A percentile compares a stretch with the other conserved stretches of the same genome.
These are phyloP conservation scores for Tolypocladium album DNA, from an alignment of 2,329 filamentous ascomycete species.

Conservation along the genomic window DNA sequence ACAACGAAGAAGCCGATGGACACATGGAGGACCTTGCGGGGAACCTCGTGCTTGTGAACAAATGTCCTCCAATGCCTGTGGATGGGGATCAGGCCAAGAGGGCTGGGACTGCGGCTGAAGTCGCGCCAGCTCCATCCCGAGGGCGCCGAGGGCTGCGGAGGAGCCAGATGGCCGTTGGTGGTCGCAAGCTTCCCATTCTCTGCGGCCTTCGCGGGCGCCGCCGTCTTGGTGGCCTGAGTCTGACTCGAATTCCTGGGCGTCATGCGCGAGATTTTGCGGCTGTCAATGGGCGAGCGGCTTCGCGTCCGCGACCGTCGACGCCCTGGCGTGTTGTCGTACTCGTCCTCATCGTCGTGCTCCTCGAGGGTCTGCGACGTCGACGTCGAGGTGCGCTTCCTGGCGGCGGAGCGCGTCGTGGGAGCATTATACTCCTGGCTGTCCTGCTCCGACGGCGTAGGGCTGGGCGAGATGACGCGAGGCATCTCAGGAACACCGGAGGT, in stretches of 20 bases:
- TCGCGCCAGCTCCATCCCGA: slow-evolving; percentile 71
- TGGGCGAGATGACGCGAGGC: slow-evolving; percentile 82
- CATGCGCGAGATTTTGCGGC: slow-evolving; percentile 41
- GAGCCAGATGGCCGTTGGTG: slow-evolving; percentile 58
- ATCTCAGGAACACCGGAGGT: slow-evolving; percentile 57
- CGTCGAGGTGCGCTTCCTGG: slow-evolving; percentile 43
- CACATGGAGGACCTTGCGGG: slow-evolving; percentile 84
- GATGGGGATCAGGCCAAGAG: slow-evolving; percentile 87
- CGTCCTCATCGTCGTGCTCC: slow-evolving; percentile 44
- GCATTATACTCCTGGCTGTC: slow-evolving; percentile 44
- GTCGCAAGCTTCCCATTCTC: slow-evolving; percentile 21
- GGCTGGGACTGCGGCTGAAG: slow-evolving; percentile 83
- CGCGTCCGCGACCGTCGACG: slow-evolving; percentile 55
- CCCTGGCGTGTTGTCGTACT: slow-evolving; percentile 32
- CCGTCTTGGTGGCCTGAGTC: slow-evolving; percentile 15
- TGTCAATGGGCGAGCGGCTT: slow-evolving; percentile 56
- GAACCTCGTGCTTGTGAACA: slow-evolving; percentile 94
- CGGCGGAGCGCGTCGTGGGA: slow-evolving; percentile 67
- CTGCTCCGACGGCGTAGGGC: slow-evolving; percentile 47
- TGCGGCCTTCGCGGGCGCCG: slow-evolving; percentile 13
- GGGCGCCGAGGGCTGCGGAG: slow-evolving; percentile 47
- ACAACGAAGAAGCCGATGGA: slow-evolving; percentile 93
- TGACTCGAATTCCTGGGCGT: slow-evolving; percentile 35
- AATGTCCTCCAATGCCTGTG: slow-evolving; percentile 86
- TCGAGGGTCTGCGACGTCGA: slow-evolving; percentile 51